These are phyloP conservation scores for Kwoniella shandongensis DNA, from an alignment of 768 basidiomycete species.

Conservation along the genomic window DNA sequence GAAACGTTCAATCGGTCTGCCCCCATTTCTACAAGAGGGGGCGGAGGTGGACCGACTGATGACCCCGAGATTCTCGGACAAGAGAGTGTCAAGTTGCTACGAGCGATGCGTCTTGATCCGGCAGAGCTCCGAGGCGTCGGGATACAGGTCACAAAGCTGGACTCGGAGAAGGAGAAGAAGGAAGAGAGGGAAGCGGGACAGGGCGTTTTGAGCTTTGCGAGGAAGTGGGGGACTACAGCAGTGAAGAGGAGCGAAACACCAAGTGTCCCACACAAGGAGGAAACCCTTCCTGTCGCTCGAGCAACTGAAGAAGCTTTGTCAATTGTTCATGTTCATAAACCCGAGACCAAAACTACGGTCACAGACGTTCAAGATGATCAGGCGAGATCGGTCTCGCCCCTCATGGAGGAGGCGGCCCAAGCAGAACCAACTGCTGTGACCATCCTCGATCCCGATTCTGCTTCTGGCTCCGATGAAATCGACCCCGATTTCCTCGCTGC, in stretches of 20 bases:
- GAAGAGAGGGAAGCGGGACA: slow-evolving; percentile 59
- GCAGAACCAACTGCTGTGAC: not conserved
- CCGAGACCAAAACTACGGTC: too few relatives aligned
- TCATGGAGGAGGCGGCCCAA: too few relatives aligned
- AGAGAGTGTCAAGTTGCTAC: slow-evolving; percentile 72
- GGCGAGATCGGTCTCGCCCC: too few relatives aligned
- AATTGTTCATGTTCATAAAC: too few relatives aligned
- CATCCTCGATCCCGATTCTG: slow-evolving; percentile 1
- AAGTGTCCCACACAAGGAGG: too few relatives aligned
- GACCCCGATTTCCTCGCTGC: slow-evolving; percentile 47
- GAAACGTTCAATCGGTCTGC: slow-evolving; percentile 76
- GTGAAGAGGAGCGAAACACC: slow-evolving; percentile 1
- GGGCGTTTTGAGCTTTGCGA: slow-evolving; percentile 61
- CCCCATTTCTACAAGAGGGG: slow-evolving; percentile 62
- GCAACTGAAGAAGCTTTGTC: too few relatives aligned
- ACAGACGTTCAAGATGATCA: too few relatives aligned
- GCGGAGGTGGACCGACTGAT: slow-evolving; percentile 64
- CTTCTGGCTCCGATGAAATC: slow-evolving; percentile 37
- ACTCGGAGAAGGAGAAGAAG: slow-evolving; percentile 57
- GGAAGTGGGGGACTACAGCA: slow-evolving; percentile 2
- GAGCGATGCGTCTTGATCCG: slow-evolving; percentile 73
- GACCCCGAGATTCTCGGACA: slow-evolving; percentile 71
- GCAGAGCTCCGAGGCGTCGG: slow-evolving; percentile 88
- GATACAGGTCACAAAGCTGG: slow-evolving; percentile 85
- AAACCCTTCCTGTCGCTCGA: too few relatives aligned